These are phyloP conservation scores for Leishmania major DNA, from an alignment of 208 protist genomes.

Conservation along the genomic window DNA sequence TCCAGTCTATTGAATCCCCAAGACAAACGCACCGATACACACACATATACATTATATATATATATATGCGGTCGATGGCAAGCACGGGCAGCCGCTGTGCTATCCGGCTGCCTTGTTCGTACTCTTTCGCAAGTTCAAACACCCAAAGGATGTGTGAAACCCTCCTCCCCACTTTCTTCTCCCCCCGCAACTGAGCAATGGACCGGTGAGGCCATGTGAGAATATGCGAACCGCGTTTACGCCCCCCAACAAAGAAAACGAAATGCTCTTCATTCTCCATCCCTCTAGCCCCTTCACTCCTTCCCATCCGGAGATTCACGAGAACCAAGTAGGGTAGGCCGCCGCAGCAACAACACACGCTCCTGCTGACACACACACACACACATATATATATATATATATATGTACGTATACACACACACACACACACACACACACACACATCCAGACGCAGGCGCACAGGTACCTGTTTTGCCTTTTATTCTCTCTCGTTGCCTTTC, in stretches of 20 bases:
- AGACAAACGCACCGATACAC: background rate
- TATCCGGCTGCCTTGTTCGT: background rate
- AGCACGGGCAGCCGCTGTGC: background rate
- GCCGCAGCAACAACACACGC: background rate
- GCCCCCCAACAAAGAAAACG: background rate
- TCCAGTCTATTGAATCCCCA: too few species aligned
- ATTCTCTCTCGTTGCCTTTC: background rate
- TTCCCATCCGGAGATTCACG: background rate
- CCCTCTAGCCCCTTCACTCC: too few species aligned
- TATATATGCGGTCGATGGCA: background rate
- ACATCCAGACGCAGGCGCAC: background rate
- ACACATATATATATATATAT: too few species aligned
- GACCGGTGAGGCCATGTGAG: background rate
- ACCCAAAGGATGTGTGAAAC: background rate
- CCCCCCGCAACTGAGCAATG: background rate
- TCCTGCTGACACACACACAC: background rate
- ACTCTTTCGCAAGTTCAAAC: background rate
- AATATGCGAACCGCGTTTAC: background rate
- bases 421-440: background rate
- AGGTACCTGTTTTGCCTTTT: background rate
- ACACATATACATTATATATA: too few species aligned
- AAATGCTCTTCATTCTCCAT: background rate
- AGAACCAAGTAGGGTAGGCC: background rate
- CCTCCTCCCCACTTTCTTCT: background rate
- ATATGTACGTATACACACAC: too few species aligned